These are phyloP conservation scores for Volvariella volvacea DNA, from an alignment of 1,284 basidiomycete genomes.

Conservation along the genomic window DNA sequence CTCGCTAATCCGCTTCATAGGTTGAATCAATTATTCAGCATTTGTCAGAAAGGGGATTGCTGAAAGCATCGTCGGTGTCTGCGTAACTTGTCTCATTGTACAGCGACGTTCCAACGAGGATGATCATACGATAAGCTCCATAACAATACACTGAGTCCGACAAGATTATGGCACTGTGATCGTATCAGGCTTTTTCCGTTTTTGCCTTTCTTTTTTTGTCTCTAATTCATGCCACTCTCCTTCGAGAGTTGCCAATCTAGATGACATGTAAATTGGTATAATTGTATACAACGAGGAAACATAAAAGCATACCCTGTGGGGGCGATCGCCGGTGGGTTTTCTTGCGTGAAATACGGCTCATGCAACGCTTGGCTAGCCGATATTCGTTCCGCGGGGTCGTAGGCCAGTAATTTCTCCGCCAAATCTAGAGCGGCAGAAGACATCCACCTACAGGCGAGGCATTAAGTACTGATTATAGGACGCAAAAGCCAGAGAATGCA, in stretches of 20 bases:
- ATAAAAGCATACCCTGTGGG: slow-evolving; percentile 67
- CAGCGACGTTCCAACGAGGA: slow-evolving; percentile 8
- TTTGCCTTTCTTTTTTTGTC: slow-evolving; percentile 78
- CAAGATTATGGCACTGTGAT: slow-evolving; percentile 15
- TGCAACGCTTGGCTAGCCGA: slow-evolving; percentile 78
- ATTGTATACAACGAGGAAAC: slow-evolving; percentile 2
- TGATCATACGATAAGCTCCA: slow-evolving; percentile 16
- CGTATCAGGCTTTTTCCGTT: slow-evolving; percentile 49
- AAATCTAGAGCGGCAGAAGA: slow-evolving; percentile 80
- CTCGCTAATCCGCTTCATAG: slow-evolving; percentile 26
- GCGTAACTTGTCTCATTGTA: slow-evolving; percentile 14
- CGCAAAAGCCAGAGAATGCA: slow-evolving; percentile 5
- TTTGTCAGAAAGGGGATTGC: slow-evolving; percentile 61
- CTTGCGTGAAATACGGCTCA: slow-evolving; percentile 77
- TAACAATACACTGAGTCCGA: slow-evolving; percentile 19
- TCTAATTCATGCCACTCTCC: slow-evolving; percentile 97
- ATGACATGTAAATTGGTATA: slow-evolving; percentile 7
- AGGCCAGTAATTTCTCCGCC: slow-evolving; percentile 77
- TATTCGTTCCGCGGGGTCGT: slow-evolving; percentile 75
- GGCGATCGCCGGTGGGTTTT: slow-evolving; percentile 66
- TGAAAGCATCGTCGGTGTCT: slow-evolving; percentile 28
- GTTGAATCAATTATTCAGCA: slow-evolving; percentile 80
- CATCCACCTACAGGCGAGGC: slow-evolving; percentile 54
- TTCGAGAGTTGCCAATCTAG: slow-evolving; percentile 65
- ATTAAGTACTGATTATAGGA: slow-evolving; percentile 1